Percentiles rank a stretch among this genome's conserved stretches.
Evolutionary conservation across 129 eudicot genomes (phyloP).

Genomic region (Pittosporum tobira): DNA sequence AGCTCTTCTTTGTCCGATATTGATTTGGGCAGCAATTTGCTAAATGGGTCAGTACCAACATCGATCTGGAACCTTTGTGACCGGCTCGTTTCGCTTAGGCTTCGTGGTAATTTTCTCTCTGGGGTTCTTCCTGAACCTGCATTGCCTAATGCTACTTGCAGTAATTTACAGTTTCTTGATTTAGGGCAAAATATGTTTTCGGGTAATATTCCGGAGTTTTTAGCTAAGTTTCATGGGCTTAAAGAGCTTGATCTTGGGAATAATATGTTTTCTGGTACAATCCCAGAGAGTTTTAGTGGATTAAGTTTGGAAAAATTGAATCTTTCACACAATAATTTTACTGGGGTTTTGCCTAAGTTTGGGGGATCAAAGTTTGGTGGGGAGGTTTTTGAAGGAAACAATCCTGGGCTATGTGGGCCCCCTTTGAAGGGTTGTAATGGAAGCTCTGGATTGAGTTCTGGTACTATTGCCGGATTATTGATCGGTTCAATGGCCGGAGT

Average conservation of each 20-base stretch:
- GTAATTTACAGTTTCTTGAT: conserved; percentile 47
- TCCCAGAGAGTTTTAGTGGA: conserved; percentile 40
- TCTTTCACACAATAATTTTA: conserved; percentile 65
- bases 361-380: conserved; percentile 51
- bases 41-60: conserved; percentile 59
- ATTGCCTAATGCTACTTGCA: conserved; percentile 64
- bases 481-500: conserved; percentile 70
- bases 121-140: conserved; percentile 77
- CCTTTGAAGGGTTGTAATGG: conserved; percentile 54
- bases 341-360: conserved; percentile 74
- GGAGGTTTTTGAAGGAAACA: conserved; percentile 71
- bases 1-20: conserved; percentile 59
- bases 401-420: conserved; percentile 57
- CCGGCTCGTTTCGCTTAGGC: conserved; percentile 41
- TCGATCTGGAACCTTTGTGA: conserved; percentile 92
- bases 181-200: conserved; percentile 56
- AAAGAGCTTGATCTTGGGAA: conserved; percentile 60
- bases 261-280: conserved; percentile 55
- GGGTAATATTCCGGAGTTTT: conserved; percentile 60
- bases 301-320: conserved; percentile 55
- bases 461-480: conserved; percentile 83
- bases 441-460: conserved; percentile 59
- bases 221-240: conserved; percentile 46
- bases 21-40: conserved; percentile 70
- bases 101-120: conserved; percentile 63